These are phyloP conservation scores for Lactifluus hygrophoroides DNA, from an alignment of 768 basidiomycete species.

Conservation along the genomic window DNA sequence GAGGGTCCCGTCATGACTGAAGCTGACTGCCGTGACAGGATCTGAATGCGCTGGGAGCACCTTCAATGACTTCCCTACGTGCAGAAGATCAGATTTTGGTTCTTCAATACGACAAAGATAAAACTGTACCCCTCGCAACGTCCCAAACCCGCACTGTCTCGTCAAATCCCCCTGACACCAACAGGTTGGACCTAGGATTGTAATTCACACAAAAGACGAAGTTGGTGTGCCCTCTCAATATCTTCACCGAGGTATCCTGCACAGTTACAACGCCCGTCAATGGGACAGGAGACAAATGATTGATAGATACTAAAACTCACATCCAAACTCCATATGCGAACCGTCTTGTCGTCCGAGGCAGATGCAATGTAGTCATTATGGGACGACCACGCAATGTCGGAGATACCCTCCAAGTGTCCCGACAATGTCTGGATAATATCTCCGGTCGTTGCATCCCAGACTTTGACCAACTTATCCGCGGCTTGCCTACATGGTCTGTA, in stretches of 20 bases:
- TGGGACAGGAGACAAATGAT: not conserved
- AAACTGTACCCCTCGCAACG: constrained; percentile 63
- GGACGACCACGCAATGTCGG: constrained; percentile 82
- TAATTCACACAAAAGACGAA: constrained; percentile 93
- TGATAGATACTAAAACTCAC: constrained; percentile 33
- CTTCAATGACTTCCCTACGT: constrained; percentile 70
- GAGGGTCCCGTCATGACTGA: constrained; percentile 91
- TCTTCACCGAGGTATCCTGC: constrained; percentile 53
- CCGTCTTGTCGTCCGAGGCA: constrained; percentile 88
- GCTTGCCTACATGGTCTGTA: constrained; percentile 46
- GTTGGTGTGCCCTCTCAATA: constrained; percentile 79
- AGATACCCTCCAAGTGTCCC: constrained; percentile 77
- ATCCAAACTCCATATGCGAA: constrained; percentile 78
- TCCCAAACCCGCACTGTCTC: constrained; percentile 98
- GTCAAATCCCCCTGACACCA: constrained; percentile 92
- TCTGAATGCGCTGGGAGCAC: constrained; percentile 94
- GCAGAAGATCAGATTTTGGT: not conserved
- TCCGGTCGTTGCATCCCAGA: constrained; percentile 71
- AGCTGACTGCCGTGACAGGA: constrained; percentile 89
- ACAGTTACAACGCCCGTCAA: not conserved
- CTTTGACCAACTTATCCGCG: constrained; percentile 73
- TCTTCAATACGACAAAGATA: not conserved
- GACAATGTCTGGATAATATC: constrained; percentile 62
- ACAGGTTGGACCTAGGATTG: constrained; percentile 80
- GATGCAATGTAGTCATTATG: constrained; percentile 81